Conservation (phyloP, 225 moss, liverwort and hornwort species). For the Ulota crispa region DNA sequence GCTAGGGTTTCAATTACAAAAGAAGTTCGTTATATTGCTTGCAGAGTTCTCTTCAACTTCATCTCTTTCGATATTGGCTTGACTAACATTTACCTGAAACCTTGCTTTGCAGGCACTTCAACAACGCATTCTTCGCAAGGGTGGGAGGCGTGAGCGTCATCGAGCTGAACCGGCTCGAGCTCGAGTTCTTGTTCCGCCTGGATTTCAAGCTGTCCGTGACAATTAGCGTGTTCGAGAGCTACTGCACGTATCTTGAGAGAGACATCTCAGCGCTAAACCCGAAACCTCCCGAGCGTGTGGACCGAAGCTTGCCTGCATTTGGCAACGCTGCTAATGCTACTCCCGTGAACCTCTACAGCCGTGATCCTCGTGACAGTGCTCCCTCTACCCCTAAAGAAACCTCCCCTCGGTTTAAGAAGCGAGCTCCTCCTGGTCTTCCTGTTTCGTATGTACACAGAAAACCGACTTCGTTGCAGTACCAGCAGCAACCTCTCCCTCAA, state of each 20-base stretch:
- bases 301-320: constrained; percentile 65
- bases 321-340: constrained; percentile 11
- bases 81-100: not conserved
- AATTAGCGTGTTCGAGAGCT: constrained; percentile 82
- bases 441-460: constrained; percentile 30
- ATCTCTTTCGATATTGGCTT: not conserved
- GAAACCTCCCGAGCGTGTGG: constrained; percentile 33
- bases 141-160: constrained; percentile 80
- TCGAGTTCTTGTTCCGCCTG: constrained; percentile 83
- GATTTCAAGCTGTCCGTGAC: constrained; percentile 84
- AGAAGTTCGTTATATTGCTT: not conserved
- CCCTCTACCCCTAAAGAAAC: constrained; percentile 28
- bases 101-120: constrained; percentile 77
- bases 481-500: constrained; percentile 37
- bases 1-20: not conserved
- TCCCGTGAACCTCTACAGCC: constrained; percentile 18
- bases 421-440: constrained; percentile 32
- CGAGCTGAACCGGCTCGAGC: constrained; percentile 90
- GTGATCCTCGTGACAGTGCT: constrained; percentile 32
- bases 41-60: not conserved
- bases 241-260: constrained; percentile 82
- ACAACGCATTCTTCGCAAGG: constrained; percentile 90
- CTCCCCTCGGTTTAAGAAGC: constrained; percentile 36
- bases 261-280: constrained; percentile 58
- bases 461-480: constrained; percentile 31